Evolutionary conservation across 2,329 filamentous ascomycete genomes (phyloP).

Genomic region (Juglanconis sp.): DNA sequence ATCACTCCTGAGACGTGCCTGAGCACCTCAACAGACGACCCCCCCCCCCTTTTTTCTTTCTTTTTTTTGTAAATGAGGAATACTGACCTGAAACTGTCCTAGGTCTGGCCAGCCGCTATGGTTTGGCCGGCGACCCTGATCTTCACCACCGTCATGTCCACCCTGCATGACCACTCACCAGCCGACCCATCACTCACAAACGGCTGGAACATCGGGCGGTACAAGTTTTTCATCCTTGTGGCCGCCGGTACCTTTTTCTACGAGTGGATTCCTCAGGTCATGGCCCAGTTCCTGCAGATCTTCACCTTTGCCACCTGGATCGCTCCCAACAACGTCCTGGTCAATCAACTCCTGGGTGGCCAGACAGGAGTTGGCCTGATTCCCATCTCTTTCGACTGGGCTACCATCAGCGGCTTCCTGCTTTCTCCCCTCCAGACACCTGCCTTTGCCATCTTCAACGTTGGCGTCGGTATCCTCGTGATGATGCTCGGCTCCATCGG

Average conservation of each 20-base stretch:
- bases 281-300: conserved; percentile 31
- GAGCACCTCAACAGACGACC: too few relatives aligned
- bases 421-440: conserved; percentile 57
- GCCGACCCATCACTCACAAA: conserved; percentile 33
- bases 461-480: conserved; percentile 51
- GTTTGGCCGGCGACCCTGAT: conserved; percentile 61
- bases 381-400: conserved; percentile 58
- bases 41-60: too few relatives aligned
- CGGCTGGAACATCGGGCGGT: conserved; percentile 56
- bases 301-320: conserved; percentile 63
- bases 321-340: conserved; percentile 55
- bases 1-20: too few relatives aligned
- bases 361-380: conserved; percentile 56
- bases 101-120: conserved; percentile 57
- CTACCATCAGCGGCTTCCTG: conserved; percentile 51
- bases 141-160: conserved; percentile 58
- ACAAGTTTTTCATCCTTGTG: conserved; percentile 54
- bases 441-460: conserved; percentile 59
- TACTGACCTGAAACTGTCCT: too few relatives aligned
- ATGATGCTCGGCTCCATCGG: conserved; percentile 38
- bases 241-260: conserved; percentile 45
- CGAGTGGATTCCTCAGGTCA: conserved; percentile 28
- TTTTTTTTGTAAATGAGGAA: too few relatives aligned
- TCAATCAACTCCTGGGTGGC: conserved; percentile 63
- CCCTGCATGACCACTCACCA: conserved; percentile 58